Evolutionary conservation across 169 alveolate genomes (phyloP).

Genomic region (Hepatocystis sp.): DNA sequence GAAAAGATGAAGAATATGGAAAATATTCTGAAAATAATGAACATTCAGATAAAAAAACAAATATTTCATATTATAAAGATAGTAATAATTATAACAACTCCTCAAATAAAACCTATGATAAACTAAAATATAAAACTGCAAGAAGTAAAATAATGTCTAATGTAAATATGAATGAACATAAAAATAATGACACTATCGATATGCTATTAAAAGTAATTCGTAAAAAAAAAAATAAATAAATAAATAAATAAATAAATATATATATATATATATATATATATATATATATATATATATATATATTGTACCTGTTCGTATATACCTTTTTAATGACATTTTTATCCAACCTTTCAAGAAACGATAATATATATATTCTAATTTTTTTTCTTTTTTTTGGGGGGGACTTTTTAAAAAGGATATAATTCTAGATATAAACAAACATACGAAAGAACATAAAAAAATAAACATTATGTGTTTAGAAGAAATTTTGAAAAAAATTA

Average conservation of each 20-base stretch:
- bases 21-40: constrained; percentile 1
- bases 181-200: no score
- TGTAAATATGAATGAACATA: no score
- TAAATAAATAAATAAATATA: no score
- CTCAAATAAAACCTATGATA: background rate
- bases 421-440: constrained; percentile 24
- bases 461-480: constrained; percentile 50
- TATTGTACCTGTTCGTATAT: no score
- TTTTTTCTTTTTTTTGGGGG: background rate
- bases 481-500: constrained; percentile 40
- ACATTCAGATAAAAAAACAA: no score
- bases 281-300: no score
- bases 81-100: no score
- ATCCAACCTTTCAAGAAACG: constrained; percentile 22
- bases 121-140: background rate
- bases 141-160: no score
- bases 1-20: constrained; percentile 4
- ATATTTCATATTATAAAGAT: background rate
- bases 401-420: constrained; percentile 12
- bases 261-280: no score
- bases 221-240: no score
- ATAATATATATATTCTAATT: background rate
- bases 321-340: no score
- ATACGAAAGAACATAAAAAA: constrained; percentile 45
- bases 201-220: no score